A percentile compares a stretch with the other conserved stretches of the same genome.
Conservation (phyloP, 2,329 filamentous ascomycete species). For the Grosmannia huntii region DNA sequence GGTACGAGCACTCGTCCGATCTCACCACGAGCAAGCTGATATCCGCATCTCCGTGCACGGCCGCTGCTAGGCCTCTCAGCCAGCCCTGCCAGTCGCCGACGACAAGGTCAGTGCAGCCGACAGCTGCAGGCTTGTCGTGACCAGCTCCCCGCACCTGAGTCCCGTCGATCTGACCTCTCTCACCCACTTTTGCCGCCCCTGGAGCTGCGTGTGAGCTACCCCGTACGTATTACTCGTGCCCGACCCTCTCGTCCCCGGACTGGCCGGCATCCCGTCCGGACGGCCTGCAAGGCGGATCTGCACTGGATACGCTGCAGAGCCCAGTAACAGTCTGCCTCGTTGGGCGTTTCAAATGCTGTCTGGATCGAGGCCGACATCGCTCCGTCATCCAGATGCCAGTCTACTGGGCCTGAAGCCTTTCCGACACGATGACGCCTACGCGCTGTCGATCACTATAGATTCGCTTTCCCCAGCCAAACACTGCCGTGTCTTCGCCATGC, state of each 20-base stretch:
- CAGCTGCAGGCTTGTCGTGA: too few species aligned
- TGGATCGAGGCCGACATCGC: slow-evolving; percentile 48
- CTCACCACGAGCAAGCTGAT: slow-evolving; percentile 52
- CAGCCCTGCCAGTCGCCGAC: slow-evolving; percentile 29
- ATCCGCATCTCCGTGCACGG: slow-evolving; percentile 46
- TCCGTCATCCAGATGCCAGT: slow-evolving; percentile 37
- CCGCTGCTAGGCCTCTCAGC: slow-evolving; percentile 29
- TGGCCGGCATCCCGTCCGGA: background rate
- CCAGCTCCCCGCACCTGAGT: slow-evolving; percentile 34
- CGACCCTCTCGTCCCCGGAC: slow-evolving; percentile 15
- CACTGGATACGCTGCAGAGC: too few species aligned
- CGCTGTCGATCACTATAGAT: too few species aligned
- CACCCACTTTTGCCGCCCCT: too few species aligned
- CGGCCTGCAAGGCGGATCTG: slow-evolving; percentile 29
- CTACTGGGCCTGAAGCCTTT: slow-evolving; percentile 46
- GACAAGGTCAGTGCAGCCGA: slow-evolving; percentile 29
- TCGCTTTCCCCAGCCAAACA: too few species aligned
- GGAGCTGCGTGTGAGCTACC: too few species aligned
- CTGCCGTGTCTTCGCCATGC: too few species aligned
- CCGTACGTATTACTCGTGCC: too few species aligned
- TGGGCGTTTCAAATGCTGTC: slow-evolving; percentile 45
- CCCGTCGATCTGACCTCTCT: slow-evolving; percentile 43
- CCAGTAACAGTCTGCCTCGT: too few species aligned
- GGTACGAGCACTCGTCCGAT: slow-evolving; percentile 11
- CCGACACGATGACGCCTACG: background rate